These are phyloP conservation scores for Pichia sp. DNA, from an alignment of 1,139 yeast genomes.

Conservation along the genomic window DNA sequence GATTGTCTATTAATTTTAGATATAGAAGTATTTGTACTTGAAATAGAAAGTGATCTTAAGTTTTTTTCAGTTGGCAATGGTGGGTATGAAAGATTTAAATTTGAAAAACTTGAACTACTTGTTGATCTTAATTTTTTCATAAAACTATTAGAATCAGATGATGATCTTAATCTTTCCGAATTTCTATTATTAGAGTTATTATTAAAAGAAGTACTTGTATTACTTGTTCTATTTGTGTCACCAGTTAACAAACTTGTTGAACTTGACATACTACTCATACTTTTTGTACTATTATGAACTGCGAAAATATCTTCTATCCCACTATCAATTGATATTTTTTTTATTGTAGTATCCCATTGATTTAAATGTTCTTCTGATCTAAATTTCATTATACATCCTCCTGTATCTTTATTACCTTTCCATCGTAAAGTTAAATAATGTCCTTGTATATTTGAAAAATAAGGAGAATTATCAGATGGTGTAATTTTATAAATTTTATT, in stretches of 20 bases:
- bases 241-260: slow-evolving; percentile 13
- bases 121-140: slow-evolving; percentile 25
- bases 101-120: slow-evolving; percentile 25
- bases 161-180: slow-evolving; percentile 18
- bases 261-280: slow-evolving; percentile 12
- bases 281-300: slow-evolving; percentile 10
- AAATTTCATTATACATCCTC: slow-evolving; percentile 64
- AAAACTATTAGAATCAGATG: slow-evolving; percentile 21
- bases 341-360: slow-evolving; percentile 53
- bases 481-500: slow-evolving; percentile 24
- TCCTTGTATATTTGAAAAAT: slow-evolving; percentile 33
- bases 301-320: slow-evolving; percentile 8
- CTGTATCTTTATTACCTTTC: slow-evolving; percentile 73
- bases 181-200: slow-evolving; percentile 6
- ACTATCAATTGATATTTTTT: slow-evolving; percentile 16
- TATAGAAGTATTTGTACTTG: slow-evolving; percentile 6
- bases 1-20: slow-evolving; percentile 9
- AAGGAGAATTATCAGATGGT: slow-evolving; percentile 26
- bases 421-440: slow-evolving; percentile 65
- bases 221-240: slow-evolving; percentile 15
- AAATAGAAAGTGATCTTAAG: slow-evolving; percentile 28
- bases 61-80: slow-evolving; percentile 26
- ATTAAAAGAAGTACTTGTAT: slow-evolving; percentile 9
- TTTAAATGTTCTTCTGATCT: slow-evolving; percentile 63
- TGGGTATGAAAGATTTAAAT: slow-evolving; percentile 21